Evolutionary conservation across 2,329 filamentous ascomycete genomes (phyloP).

Genomic region (Helotiales sp.): DNA sequence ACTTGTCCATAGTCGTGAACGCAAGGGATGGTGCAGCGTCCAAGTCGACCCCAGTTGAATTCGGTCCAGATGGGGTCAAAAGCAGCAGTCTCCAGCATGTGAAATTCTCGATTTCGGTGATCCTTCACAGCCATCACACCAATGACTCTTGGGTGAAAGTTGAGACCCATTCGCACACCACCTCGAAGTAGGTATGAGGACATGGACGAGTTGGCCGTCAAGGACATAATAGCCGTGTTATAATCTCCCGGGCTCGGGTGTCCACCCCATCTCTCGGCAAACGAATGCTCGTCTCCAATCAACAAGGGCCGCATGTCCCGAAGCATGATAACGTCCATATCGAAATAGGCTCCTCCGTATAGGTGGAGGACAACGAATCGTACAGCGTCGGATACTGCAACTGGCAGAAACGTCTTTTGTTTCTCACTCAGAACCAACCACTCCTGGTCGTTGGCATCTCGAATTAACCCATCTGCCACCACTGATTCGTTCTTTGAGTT

Average conservation of each 20-base stretch:
- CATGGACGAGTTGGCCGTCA: slow-evolving; percentile 54
- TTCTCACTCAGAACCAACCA: slow-evolving; percentile 54
- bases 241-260: slow-evolving; percentile 53
- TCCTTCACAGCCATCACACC: slow-evolving; percentile 59
- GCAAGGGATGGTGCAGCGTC: slow-evolving; percentile 53
- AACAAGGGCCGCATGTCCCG: slow-evolving; percentile 55
- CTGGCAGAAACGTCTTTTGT: slow-evolving; percentile 58
- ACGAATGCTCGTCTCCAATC: slow-evolving; percentile 48
- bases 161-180: slow-evolving; percentile 57
- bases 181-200: slow-evolving; percentile 55
- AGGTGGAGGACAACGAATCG: slow-evolving; percentile 55
- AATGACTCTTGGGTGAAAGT: slow-evolving; percentile 55
- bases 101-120: slow-evolving; percentile 50
- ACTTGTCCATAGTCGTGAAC: slow-evolving; percentile 52
- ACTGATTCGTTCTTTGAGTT: slow-evolving; percentile 35
- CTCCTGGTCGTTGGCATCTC: slow-evolving; percentile 49
- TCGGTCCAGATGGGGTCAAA: slow-evolving; percentile 60
- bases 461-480: slow-evolving; percentile 51
- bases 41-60: slow-evolving; percentile 53
- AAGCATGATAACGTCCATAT: slow-evolving; percentile 56
- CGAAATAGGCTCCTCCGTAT: slow-evolving; percentile 54
- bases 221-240: slow-evolving; percentile 57
- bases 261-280: slow-evolving; percentile 56
- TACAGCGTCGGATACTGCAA: slow-evolving; percentile 56
- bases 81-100: slow-evolving; percentile 57